phyloP scores from a whole-genome alignment of 139 green algal genomes.

The Auxenochlorella protothecoides region DNA sequence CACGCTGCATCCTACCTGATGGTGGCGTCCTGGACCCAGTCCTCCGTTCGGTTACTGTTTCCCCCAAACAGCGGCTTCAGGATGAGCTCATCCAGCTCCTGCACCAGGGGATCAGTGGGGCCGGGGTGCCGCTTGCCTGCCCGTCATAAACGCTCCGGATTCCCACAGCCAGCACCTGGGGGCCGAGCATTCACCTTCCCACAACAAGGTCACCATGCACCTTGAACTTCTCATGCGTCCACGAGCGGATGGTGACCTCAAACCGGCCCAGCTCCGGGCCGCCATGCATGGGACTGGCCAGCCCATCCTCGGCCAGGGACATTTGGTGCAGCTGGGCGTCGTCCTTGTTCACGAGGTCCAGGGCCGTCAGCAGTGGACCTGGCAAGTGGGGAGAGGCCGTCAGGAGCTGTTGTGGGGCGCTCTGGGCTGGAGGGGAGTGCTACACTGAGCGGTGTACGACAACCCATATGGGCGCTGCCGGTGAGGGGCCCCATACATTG shows the following conservation, averaged over 20 bases:
- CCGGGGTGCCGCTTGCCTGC: background rate
- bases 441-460: no score
- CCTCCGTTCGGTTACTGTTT: no score
- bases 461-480: no score
- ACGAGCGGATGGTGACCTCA: conserved; percentile 1
- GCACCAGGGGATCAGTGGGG: background rate
- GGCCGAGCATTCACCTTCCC: background rate
- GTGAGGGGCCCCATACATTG: no score
- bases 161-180: background rate
- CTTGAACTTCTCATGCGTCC: conserved; percentile 27
- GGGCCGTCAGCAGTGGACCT: conserved; percentile 27
- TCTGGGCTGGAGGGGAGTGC: background rate
- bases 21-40: no score
- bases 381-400: background rate
- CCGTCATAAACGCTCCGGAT: no score
- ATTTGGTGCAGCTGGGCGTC: conserved; percentile 26
- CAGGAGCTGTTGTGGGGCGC: background rate
- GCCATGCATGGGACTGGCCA: background rate
- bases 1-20: no score
- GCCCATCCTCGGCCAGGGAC: conserved; percentile 9
- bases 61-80: conserved; percentile 49
- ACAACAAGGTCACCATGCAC: background rate
- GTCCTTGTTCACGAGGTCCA: conserved; percentile 28
- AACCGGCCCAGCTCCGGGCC: background rate
- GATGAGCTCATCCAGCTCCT: conserved; percentile 23